These are phyloP conservation scores for Penicillium dipodomyicola DNA, from an alignment of 495 filamentous ascomycete species.

Conservation along the genomic window DNA sequence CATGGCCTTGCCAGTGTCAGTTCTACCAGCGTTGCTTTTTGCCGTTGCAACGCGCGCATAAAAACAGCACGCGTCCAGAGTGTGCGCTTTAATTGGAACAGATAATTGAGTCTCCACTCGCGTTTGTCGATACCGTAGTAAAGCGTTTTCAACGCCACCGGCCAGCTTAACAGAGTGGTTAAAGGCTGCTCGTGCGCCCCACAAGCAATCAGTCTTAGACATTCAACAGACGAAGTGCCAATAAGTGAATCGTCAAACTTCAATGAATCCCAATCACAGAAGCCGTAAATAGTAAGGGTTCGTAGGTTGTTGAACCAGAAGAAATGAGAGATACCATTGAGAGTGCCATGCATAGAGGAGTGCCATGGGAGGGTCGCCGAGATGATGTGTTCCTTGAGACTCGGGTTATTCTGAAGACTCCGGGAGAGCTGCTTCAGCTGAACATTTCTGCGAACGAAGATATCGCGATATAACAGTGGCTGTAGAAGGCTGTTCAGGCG, in stretches of 20 bases:
- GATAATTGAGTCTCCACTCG: slow-evolving; percentile 17
- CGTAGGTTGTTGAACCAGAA: slow-evolving; percentile 8
- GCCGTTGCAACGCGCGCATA: slow-evolving; percentile 19
- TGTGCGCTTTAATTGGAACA: background rate
- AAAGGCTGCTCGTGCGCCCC: slow-evolving; percentile 21
- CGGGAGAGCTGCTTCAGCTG: slow-evolving; percentile 4
- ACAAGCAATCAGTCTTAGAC: slow-evolving; percentile 17
- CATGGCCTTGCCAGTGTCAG: too few relatives aligned
- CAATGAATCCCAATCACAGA: slow-evolving; percentile 12
- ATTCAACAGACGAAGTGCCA: slow-evolving; percentile 19
- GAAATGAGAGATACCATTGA: background rate
- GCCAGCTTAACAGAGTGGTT: slow-evolving; percentile 18
- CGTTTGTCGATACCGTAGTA: slow-evolving; percentile 21
- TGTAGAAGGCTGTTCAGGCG: slow-evolving; percentile 2
- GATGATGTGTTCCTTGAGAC: slow-evolving; percentile 5
- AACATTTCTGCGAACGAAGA: slow-evolving; percentile 1
- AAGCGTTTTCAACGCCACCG: slow-evolving; percentile 17
- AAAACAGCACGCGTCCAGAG: slow-evolving; percentile 23
- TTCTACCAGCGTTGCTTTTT: slow-evolving; percentile 1
- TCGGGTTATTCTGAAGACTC: background rate
- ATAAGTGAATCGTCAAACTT: slow-evolving; percentile 16
- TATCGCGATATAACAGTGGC: slow-evolving; percentile 1
- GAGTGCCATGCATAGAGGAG: background rate
- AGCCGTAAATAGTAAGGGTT: slow-evolving; percentile 7
- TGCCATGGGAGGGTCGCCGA: slow-evolving; percentile 7